Evolutionary conservation across 208 protist genomes (phyloP).

Genomic region (Porcisia deanei): DNA sequence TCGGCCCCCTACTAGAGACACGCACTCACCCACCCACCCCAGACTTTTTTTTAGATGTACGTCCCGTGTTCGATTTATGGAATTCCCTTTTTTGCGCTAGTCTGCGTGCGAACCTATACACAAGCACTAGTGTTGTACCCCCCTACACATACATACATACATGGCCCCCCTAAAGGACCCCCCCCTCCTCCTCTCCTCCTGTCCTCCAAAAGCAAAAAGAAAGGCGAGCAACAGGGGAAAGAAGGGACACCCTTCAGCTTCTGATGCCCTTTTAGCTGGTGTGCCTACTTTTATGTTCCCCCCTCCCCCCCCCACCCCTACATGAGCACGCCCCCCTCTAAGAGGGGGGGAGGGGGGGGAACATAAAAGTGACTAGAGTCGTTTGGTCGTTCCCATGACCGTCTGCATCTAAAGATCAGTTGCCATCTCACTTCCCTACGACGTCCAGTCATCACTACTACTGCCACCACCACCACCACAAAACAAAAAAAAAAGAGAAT

Average conservation of each 20-base stretch:
- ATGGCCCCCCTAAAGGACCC: neutral
- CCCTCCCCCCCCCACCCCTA: neutral
- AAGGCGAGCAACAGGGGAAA: neutral
- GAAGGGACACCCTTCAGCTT: neutral
- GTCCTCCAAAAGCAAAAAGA: too few species aligned
- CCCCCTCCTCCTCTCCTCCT: neutral
- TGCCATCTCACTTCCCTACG: neutral
- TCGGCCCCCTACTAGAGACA: too few species aligned
- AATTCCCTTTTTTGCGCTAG: neutral
- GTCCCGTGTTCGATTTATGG: neutral
- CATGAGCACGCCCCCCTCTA: neutral
- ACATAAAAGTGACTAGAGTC: neutral
- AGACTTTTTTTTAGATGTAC: constrained; percentile 1
- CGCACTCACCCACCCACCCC: too few species aligned
- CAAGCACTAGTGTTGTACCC: neutral
- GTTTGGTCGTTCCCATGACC: neutral
- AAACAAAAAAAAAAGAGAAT: too few species aligned
- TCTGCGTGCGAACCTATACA: neutral
- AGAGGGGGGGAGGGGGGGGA: neutral
- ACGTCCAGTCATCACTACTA: too few species aligned
- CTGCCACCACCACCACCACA: too few species aligned
- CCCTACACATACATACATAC: neutral
- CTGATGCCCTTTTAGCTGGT: neutral
- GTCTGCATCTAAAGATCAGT: neutral
- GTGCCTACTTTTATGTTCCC: neutral